phyloP scores from a whole-genome alignment of 2,329 filamentous ascomycete genomes.

The Pezizomycotina sp. region DNA sequence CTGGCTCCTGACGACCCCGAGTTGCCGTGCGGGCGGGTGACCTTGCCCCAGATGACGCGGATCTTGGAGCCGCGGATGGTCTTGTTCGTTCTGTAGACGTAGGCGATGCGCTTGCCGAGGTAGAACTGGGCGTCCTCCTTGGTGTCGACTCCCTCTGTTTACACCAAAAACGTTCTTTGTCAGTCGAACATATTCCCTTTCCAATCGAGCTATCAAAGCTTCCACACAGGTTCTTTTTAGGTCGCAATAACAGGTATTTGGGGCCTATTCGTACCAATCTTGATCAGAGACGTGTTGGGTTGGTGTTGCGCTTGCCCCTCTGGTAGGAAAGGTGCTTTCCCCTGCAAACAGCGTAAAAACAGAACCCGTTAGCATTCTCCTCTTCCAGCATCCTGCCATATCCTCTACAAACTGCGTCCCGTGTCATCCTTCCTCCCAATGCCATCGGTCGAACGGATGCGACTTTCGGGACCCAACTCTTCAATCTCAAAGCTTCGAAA shows the following conservation, averaged over 20 bases:
- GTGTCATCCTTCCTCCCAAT: no score
- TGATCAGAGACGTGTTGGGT: slow-evolving; percentile 87
- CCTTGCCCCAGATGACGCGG: slow-evolving; percentile 95
- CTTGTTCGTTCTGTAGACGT: slow-evolving; percentile 90
- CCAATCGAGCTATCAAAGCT: background rate
- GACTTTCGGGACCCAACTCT: slow-evolving; percentile 1
- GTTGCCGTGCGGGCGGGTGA: slow-evolving; percentile 93
- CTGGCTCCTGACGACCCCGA: slow-evolving; percentile 92
- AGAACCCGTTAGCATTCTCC: background rate
- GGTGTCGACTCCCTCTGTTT: slow-evolving; percentile 72
- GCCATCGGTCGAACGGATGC: no score
- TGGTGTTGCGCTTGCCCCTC: slow-evolving; percentile 81
- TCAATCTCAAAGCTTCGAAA: background rate
- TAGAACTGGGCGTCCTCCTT: slow-evolving; percentile 91
- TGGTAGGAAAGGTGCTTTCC: slow-evolving; percentile 97
- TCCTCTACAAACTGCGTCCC: no score
- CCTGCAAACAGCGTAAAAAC: slow-evolving; percentile 37
- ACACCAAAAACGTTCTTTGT: no score
- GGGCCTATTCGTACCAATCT: slow-evolving; percentile 42
- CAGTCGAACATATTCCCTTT: no score
- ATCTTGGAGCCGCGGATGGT: slow-evolving; percentile 97
- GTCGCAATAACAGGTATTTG: background rate
- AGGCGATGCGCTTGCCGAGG: slow-evolving; percentile 96
- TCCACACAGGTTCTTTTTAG: slow-evolving; percentile 5
- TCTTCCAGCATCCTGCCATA: slow-evolving; percentile 2